A percentile compares a stretch with the other conserved stretches of the same genome.
Conservation (phyloP, 129 eudicot genomes). For the Flaveria trinervia region DNA sequence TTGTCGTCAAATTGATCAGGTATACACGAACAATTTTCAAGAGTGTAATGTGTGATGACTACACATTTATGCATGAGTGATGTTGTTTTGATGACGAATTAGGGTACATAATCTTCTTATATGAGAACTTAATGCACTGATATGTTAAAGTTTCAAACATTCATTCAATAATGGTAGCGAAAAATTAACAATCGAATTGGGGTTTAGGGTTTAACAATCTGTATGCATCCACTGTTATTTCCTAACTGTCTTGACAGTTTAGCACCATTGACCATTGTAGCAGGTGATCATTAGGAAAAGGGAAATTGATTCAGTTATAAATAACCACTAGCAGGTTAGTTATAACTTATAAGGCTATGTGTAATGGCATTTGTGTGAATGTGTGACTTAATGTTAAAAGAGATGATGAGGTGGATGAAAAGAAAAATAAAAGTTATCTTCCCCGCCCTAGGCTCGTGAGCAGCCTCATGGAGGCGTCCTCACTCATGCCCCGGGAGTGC, state of each 20-base stretch:
- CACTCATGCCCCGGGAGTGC: no score
- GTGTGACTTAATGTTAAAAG: no score
- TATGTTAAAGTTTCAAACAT: neutral
- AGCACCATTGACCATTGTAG: neutral
- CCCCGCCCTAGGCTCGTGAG: no score
- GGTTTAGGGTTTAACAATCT: neutral
- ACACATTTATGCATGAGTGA: neutral
- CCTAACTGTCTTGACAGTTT: neutral
- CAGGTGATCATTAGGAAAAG: neutral
- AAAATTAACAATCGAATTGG: neutral
- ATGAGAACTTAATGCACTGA: neutral
- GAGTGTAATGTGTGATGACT: neutral
- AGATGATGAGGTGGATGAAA: no score
- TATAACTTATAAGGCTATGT: neutral
- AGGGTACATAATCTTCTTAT: neutral
- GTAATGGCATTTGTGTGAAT: no score
- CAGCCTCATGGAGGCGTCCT: no score
- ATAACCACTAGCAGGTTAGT: neutral
- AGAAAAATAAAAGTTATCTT: no score
- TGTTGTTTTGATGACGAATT: neutral
- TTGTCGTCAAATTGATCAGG: neutral
- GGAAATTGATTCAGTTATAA: neutral
- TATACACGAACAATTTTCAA: neutral
- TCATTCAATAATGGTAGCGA: neutral
- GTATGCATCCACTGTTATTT: neutral